Conservation (phyloP, 2,329 filamentous ascomycete species). For the Dactylellina haptotyla region DNA sequence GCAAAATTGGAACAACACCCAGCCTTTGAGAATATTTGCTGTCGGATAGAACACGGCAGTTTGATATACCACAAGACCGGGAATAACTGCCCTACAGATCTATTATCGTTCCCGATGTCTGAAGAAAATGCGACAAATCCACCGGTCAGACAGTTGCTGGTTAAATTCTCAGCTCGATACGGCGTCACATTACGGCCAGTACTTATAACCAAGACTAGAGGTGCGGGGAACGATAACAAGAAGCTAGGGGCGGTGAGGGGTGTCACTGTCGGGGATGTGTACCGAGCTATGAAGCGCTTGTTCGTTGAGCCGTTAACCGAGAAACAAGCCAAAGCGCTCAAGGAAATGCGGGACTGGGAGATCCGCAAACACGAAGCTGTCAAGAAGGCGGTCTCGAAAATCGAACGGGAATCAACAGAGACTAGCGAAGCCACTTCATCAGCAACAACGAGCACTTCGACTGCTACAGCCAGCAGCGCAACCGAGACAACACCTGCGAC, state of each 20-base stretch:
- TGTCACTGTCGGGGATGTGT: constrained; percentile 44
- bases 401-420: constrained; percentile 8
- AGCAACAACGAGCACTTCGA: not conserved
- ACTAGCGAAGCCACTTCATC: not conserved
- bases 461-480: not conserved
- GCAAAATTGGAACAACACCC: constrained; percentile 28
- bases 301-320: constrained; percentile 41
- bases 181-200: constrained; percentile 35
- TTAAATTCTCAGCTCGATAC: constrained; percentile 42
- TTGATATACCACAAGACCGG: constrained; percentile 53
- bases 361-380: constrained; percentile 37
- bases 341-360: constrained; percentile 45
- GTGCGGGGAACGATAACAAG: not conserved
- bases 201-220: constrained; percentile 22
- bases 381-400: constrained; percentile 26
- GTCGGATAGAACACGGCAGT: constrained; percentile 47
- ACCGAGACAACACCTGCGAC: not conserved
- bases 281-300: constrained; percentile 35
- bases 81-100: constrained; percentile 37
- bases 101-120: constrained; percentile 34
- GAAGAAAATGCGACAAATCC: constrained; percentile 42
- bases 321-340: constrained; percentile 25
- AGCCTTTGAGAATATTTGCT: constrained; percentile 51
- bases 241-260: not conserved
- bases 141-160: constrained; percentile 23